Base-by-base conservation (phyloP, 2,329 filamentous ascomycete genomes). In the Eutypa lata region DNA sequence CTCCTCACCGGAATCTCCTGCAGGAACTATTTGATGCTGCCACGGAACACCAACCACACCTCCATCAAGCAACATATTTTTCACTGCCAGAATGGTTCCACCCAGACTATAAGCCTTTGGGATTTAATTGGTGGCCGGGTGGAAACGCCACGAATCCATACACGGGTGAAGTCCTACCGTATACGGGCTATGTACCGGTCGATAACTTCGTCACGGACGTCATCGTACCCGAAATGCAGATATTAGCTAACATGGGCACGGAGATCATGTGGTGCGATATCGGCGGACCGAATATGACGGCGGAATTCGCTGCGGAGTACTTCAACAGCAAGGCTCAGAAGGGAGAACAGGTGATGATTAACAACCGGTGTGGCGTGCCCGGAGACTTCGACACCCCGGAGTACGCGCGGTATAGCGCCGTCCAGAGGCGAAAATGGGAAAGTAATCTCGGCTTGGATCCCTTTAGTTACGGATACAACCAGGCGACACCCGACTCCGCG, bases 321-420 rank as follows among this genome's bases (percentile, higher is more conserved):
- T 73, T 68, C 65, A 76, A 75, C 61, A 58, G 59, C 54, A 70
- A 70, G 13, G 60, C 62, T 7, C 51, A 55, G 0, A 56, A 75
- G 26, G 71, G 73, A 43, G 71, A 73, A 2, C 73, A 81, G 60
- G 78, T 81, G 2, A 66, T 74, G 6, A 77, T 82, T 64, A 81
- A 83, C 66, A 72, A 73, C 37, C 75, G 80, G 7, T 83, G 80
- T 60, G 80, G 80, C 21, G 68, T 80, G 43, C 64, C 66, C 1
- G 65, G 67, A 14, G 80, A 83, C 65, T 83, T 81, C 54, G 79
- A 82, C 59, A 83, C 79, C 1, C 80, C 80, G 1, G 80, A 83
- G 62, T 83, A 82, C 59, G 69, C 72, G 14, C 71, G 70, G 10
- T 80, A 76, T 59, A 69, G 70, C 5, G 70, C 72, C 1, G 73